Conservation (phyloP, 1,139 yeast genomes). For the Sugiyamaella grinbergsii region DNA sequence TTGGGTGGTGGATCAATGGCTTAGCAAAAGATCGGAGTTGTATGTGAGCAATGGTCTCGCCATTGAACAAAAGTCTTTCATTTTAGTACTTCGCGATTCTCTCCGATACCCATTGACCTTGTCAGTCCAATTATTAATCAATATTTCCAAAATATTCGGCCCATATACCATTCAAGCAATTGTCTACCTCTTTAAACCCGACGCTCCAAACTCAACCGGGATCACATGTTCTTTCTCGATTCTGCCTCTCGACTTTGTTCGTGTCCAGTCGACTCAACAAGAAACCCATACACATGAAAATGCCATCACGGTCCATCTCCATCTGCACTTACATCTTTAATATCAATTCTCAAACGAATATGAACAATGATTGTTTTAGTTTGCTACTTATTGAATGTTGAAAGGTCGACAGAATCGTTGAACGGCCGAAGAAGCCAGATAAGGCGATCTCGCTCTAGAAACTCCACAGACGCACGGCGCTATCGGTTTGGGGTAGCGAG, state of each 20-base stretch:
- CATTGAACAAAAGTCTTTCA: too few relatives aligned
- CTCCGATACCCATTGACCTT: too few relatives aligned
- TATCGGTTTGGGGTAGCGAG: not conserved
- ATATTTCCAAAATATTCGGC: too few relatives aligned
- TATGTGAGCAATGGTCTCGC: too few relatives aligned
- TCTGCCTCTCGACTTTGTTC: not conserved
- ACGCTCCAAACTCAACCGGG: not conserved
- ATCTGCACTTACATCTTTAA: not conserved
- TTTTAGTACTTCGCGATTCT: too few relatives aligned
- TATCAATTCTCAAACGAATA: not conserved
- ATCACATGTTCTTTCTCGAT: constrained; percentile 13
- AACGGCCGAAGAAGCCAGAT: constrained; percentile 17
- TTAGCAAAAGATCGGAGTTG: too few relatives aligned
- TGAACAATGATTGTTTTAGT: not conserved
- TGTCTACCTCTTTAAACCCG: not conserved
- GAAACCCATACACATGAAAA: not conserved
- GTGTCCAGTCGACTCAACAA: too few relatives aligned
- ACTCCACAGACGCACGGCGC: constrained; percentile 16
- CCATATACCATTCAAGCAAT: too few relatives aligned
- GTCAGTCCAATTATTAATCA: too few relatives aligned
- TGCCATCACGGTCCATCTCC: not conserved
- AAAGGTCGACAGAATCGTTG: not conserved
- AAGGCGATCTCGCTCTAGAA: constrained; percentile 15
- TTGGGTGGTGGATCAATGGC: too few relatives aligned
- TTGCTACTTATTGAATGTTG: constrained; percentile 2